Base-by-base conservation (phyloP, 1,284 basidiomycete species). In the Wallemia ichthyophaga region DNA sequence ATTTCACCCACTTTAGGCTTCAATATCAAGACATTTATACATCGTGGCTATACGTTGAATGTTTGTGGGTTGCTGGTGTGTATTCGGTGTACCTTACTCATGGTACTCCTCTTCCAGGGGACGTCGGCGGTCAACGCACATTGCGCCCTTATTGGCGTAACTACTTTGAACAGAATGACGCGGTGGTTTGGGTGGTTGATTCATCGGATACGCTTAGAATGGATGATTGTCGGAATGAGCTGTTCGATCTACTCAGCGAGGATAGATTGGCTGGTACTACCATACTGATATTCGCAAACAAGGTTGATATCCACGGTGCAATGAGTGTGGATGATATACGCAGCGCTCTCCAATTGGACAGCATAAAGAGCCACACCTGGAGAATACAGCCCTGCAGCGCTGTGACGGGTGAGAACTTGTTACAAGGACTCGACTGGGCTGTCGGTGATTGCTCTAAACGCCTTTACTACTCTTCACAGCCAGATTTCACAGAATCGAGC, bases 81-180 rank as follows among this genome's bases (percentile, higher is more conserved):
- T n/a, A n/a, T n/a, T n/a, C n/a, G n/a, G n/a, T n/a, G n/a, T n/a
- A n/a, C n/a, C n/a, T n/a, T n/a, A n/a, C n/a, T n/a, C n/a, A n/a
- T n/a, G n/a, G n/a, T n/a, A n/a, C n/a, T n/a, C n/a, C n/a, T n/a
- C n/a, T n/a, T n/a, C n/a, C n/a, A 88, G 91, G 92, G 94, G 94
- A 99, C 68, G 88, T 99, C 28, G 94, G 94, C 26, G 94, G 94
- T 13, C 94, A 98, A 70, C 79, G 82, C 59, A 92, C 88, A 0
- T 78, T 98, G 54, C 77, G 94, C 24, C 91, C 94, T 1, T 99
- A 98, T 69, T 98, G 94, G 94, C 75, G 88, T 28, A 99, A 98
- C 71, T 98, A 98, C 72, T 99, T 98, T 66, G 94, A 99, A 70
- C 84, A 89, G 70, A 98, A 94, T 2, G 94, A 98, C 71, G 92